Evolutionary conservation across 441 rosid species (phyloP).

Genomic region (Flueggea neowawraea): DNA sequence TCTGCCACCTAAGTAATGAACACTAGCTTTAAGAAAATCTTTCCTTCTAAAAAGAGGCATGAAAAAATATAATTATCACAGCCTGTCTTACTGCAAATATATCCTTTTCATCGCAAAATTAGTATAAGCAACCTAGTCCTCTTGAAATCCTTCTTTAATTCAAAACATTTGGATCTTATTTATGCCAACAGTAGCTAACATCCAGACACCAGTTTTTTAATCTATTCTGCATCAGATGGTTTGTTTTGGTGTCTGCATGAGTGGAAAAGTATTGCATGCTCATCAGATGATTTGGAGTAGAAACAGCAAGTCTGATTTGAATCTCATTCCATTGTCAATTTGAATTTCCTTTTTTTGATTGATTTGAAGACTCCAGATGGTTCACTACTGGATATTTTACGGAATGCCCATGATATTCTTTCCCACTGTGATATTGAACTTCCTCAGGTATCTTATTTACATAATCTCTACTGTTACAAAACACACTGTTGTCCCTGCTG

Average conservation of each 20-base stretch:
- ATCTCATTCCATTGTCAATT: not conserved
- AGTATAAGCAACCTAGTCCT: no score
- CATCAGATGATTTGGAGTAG: no score
- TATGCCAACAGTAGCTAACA: no score
- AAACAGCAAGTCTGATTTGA: not conserved
- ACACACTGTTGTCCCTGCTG: slow-evolving; percentile 6
- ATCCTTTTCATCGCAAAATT: no score
- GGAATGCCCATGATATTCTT: slow-evolving; percentile 90
- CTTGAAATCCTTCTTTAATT: no score
- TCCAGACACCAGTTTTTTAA: not conserved
- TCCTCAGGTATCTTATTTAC: slow-evolving; percentile 52
- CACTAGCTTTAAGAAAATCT: no score
- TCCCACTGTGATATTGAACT: slow-evolving; percentile 61
- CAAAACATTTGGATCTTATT: no score
- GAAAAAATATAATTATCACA: no score
- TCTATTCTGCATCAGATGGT: not conserved
- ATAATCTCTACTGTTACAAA: not conserved
- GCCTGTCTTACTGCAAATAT: no score
- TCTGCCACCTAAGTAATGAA: no score
- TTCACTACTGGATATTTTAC: slow-evolving; percentile 72
- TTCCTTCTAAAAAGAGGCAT: no score
- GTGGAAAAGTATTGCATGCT: not conserved
- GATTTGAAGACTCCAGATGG: slow-evolving; percentile 91
- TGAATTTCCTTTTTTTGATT: slow-evolving; percentile 10
- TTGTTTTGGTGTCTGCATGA: not conserved